Evolutionary conservation across 2,329 filamentous ascomycete species (phyloP).

Genomic region (Colletotrichum sojae): DNA sequence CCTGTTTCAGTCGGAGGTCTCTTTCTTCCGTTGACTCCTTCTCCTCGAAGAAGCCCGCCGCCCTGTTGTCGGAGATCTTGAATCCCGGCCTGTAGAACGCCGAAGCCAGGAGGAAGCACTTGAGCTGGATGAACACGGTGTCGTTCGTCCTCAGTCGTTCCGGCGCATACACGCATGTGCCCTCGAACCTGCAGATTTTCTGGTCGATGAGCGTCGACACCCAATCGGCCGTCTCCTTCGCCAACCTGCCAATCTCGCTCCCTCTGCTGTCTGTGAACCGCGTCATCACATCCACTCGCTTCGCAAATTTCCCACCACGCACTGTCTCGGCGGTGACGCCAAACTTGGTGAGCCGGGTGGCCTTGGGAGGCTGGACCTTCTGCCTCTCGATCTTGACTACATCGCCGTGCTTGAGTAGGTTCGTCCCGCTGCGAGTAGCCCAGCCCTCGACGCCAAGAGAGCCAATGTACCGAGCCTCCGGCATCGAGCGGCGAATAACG

Average conservation of each 20-base stretch:
- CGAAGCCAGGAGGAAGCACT: conserved; percentile 80
- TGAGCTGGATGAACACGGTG: conserved; percentile 91
- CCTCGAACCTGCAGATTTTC: conserved; percentile 88
- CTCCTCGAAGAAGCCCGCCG: conserved; percentile 83
- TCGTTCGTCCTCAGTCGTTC: conserved; percentile 91
- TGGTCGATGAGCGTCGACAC: conserved; percentile 94
- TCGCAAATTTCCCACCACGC: conserved; percentile 63
- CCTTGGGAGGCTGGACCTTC: conserved; percentile 75
- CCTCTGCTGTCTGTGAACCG: conserved; percentile 87
- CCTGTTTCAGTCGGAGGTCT: conserved; percentile 84
- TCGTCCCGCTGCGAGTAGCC: conserved; percentile 87
- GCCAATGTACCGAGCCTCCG: conserved; percentile 80
- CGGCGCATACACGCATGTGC: conserved; percentile 88
- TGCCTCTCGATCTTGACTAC: conserved; percentile 88
- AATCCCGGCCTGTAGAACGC: conserved; percentile 80
- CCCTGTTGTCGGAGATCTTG: conserved; percentile 77
- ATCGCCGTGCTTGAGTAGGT: conserved; percentile 85
- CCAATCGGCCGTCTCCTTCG: conserved; percentile 91
- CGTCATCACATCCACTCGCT: conserved; percentile 87
- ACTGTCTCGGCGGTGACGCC: conserved; percentile 51
- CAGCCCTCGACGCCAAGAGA: conserved; percentile 93
- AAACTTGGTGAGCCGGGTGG: conserved; percentile 59
- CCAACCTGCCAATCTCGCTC: conserved; percentile 87
- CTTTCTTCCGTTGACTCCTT: conserved; percentile 90
- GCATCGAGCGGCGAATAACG: conserved; percentile 48